Conservation (phyloP, 1,139 yeast species). For the Magnusiomyces paraingens region DNA sequence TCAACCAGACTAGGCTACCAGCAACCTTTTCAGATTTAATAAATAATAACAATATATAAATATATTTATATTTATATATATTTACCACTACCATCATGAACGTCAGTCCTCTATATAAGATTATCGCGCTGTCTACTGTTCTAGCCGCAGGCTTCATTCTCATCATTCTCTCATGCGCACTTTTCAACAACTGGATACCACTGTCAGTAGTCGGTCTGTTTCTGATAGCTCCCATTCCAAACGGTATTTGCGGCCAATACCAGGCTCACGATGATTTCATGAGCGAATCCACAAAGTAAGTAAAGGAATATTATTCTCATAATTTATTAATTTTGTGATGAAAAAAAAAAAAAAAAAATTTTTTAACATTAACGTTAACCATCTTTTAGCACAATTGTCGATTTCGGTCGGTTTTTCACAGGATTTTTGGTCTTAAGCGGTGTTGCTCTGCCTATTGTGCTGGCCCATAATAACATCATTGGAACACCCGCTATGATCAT, state of each 20-base stretch:
- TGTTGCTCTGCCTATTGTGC: slow-evolving; percentile 56
- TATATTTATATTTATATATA: too few species aligned
- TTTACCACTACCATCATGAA: not conserved
- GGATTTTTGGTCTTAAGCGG: slow-evolving; percentile 65
- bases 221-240: slow-evolving; percentile 66
- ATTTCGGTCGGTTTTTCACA: slow-evolving; percentile 61
- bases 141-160: slow-evolving; percentile 73
- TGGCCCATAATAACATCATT: slow-evolving; percentile 59
- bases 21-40: too few species aligned
- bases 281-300: slow-evolving; percentile 39
- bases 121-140: slow-evolving; percentile 66
- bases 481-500: slow-evolving; percentile 53
- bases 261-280: slow-evolving; percentile 41
- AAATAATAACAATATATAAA: too few species aligned
- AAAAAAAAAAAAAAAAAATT: too few species aligned
- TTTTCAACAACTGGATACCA: slow-evolving; percentile 75
- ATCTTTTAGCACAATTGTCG: slow-evolving; percentile 39
- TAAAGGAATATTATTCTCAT: too few species aligned
- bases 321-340: too few species aligned
- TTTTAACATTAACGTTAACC: too few species aligned
- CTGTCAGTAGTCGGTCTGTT: slow-evolving; percentile 45
- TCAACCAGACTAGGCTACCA: too few species aligned
- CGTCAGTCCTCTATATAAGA: slow-evolving; percentile 60
- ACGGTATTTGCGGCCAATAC: slow-evolving; percentile 43
- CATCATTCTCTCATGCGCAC: slow-evolving; percentile 69